Evolutionary conservation across 306 rosid species (phyloP).

Genomic region (Acacia melanoxylon): DNA sequence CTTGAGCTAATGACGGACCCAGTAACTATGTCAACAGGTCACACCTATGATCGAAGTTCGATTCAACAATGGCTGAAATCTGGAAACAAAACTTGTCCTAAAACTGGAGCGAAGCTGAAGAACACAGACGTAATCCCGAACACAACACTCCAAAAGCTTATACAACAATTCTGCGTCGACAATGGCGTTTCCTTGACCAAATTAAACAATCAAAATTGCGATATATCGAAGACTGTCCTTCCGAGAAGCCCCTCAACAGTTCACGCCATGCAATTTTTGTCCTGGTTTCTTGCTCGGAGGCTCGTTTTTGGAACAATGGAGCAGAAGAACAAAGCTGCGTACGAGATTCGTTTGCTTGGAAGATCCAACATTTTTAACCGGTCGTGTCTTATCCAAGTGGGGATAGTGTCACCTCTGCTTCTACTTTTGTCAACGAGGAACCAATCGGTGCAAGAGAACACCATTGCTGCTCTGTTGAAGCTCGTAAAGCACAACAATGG

Average conservation of each 20-base stretch:
- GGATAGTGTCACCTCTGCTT: conserved; percentile 49
- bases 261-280: conserved; percentile 47
- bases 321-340: conserved; percentile 63
- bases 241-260: conserved; percentile 42
- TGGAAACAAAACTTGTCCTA: conserved; percentile 65
- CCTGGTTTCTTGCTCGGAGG: conserved; percentile 44
- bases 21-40: conserved; percentile 80
- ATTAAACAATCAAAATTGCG: background rate
- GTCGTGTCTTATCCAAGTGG: conserved; percentile 54
- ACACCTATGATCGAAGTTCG: conserved; percentile 67
- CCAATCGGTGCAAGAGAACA: conserved; percentile 44
- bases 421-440: conserved; percentile 34
- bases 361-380: conserved; percentile 65
- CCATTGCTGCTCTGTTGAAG: conserved; percentile 58
- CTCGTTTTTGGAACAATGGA: conserved; percentile 54
- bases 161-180: conserved; percentile 43
- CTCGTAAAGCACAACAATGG: conserved; percentile 63
- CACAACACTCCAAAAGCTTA: conserved; percentile 41
- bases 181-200: conserved; percentile 38
- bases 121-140: conserved; percentile 56
- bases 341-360: conserved; percentile 57
- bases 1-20: conserved; percentile 77
- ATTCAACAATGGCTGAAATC: conserved; percentile 68
- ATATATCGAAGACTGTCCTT: conserved; percentile 9
- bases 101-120: conserved; percentile 57